Conservation (phyloP, 2,329 filamentous ascomycete genomes). For the Epicoccum nigrum region DNA sequence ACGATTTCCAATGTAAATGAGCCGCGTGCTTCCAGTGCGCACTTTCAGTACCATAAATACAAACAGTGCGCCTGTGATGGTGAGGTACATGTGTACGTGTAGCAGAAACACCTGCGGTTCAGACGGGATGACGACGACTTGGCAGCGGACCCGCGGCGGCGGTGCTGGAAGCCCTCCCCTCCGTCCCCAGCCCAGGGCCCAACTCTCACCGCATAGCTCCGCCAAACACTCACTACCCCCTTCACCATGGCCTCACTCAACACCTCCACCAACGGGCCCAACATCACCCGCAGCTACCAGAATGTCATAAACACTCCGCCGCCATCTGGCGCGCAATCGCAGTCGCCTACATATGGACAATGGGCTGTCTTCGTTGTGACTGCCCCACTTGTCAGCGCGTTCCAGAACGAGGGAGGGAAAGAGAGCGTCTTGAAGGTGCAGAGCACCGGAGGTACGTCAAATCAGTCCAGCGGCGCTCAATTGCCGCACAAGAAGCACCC, state of each 20-base stretch:
- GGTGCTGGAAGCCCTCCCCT: background rate
- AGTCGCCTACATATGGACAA: conserved; percentile 82
- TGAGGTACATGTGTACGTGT: too few relatives aligned
- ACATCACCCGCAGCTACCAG: conserved; percentile 65
- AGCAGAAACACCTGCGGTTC: too few relatives aligned
- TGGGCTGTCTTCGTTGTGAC: conserved; percentile 96
- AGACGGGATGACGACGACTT: conserved; percentile 15
- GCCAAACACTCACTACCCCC: background rate
- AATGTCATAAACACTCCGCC: conserved; percentile 67
- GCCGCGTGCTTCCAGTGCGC: too few relatives aligned
- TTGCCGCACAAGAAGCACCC: background rate
- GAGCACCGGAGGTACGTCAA: conserved; percentile 74
- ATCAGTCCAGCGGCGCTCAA: conserved; percentile 1
- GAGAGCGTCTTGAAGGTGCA: conserved; percentile 97
- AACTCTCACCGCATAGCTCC: conserved; percentile 9
- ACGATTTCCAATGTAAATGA: too few relatives aligned
- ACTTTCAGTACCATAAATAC: too few relatives aligned
- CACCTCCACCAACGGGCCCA: conserved; percentile 59
- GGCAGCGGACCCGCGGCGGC: conserved; percentile 2
- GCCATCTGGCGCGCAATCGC: conserved; percentile 62
- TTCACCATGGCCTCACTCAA: conserved; percentile 70
- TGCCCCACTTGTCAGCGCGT: conserved; percentile 88
- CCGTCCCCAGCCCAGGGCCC: background rate
- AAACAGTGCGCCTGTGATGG: too few relatives aligned
- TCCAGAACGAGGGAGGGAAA: conserved; percentile 83